These are phyloP conservation scores for Nitzschia sp. DNA, from an alignment of 108 stramenopile species.

Conservation along the genomic window DNA sequence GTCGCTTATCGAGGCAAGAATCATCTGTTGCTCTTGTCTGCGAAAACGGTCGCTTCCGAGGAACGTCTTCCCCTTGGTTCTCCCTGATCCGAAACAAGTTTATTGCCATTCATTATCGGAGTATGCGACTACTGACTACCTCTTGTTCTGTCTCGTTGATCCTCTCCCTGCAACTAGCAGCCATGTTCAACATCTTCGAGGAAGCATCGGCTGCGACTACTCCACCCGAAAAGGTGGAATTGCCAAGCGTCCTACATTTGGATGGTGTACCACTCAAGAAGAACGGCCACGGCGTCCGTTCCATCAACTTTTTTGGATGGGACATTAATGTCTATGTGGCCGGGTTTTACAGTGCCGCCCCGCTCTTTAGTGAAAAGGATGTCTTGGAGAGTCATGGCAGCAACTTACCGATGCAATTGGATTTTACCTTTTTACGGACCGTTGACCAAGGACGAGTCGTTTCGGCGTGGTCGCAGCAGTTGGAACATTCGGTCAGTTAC, in stretches of 20 bases:
- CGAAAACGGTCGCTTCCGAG: too few relatives aligned
- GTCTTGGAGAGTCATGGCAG: conserved; percentile 3
- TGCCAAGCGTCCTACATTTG: conserved; percentile 10
- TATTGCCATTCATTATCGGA: too few relatives aligned
- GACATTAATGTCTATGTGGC: conserved; percentile 38
- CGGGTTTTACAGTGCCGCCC: conserved; percentile 23
- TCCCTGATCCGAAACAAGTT: too few relatives aligned
- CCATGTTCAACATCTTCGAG: background rate
- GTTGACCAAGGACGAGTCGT: conserved; percentile 24
- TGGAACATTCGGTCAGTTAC: conserved; percentile 37
- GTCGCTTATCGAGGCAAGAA: too few relatives aligned
- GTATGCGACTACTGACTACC: too few relatives aligned
- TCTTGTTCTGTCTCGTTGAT: too few relatives aligned
- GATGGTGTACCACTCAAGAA: conserved; percentile 25
- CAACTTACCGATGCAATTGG: conserved; percentile 29
- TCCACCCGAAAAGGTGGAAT: conserved; percentile 15
- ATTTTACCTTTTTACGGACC: conserved; percentile 36
- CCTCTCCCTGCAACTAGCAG: too few relatives aligned
- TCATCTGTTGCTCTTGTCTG: too few relatives aligned
- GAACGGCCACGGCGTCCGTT: conserved; percentile 40
- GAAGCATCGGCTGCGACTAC: background rate
- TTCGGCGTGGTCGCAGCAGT: conserved; percentile 38
- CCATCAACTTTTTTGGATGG: conserved; percentile 28
- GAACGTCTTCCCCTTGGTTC: too few relatives aligned
- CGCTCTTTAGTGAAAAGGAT: conserved; percentile 15